Percentiles rank a stretch among this genome's conserved stretches.
These are phyloP conservation scores for Maudiozyma turicensis DNA, from an alignment of 805 yeast species.

Conservation along the genomic window DNA sequence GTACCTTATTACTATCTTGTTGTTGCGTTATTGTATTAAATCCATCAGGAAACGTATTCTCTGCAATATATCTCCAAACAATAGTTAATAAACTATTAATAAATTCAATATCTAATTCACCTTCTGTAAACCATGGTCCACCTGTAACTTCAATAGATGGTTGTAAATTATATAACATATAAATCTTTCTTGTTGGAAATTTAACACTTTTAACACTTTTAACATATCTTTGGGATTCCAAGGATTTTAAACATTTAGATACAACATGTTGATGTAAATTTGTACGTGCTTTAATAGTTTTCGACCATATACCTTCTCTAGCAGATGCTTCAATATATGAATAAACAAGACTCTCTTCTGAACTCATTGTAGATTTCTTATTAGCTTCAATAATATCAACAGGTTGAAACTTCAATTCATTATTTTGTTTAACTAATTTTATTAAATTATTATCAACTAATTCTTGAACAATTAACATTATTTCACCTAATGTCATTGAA, in stretches of 20 bases:
- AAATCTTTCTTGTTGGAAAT: slow-evolving; percentile 88
- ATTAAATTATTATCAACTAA: slow-evolving; percentile 49
- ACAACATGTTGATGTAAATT: slow-evolving; percentile 90
- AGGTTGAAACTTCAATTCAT: slow-evolving; percentile 64
- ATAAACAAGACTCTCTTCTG: slow-evolving; percentile 86
- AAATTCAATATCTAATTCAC: slow-evolving; percentile 89
- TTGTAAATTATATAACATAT: slow-evolving; percentile 87
- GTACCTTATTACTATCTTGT: slow-evolving; percentile 16
- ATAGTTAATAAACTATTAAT: slow-evolving; percentile 75
- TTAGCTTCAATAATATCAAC: slow-evolving; percentile 64
- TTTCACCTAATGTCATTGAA: slow-evolving; percentile 33
- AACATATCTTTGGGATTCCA: slow-evolving; percentile 74
- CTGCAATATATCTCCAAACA: slow-evolving; percentile 78
- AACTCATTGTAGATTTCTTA: slow-evolving; percentile 64
- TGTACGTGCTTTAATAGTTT: slow-evolving; percentile 78
- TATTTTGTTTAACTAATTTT: slow-evolving; percentile 59
- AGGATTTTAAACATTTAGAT: slow-evolving; percentile 63
- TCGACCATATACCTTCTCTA: slow-evolving; percentile 94
- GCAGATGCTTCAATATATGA: slow-evolving; percentile 87
- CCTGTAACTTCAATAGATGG: slow-evolving; percentile 96
- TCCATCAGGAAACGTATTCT: slow-evolving; percentile 66
- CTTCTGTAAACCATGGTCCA: slow-evolving; percentile 98
- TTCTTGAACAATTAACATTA: slow-evolving; percentile 43
- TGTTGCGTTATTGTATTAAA: slow-evolving; percentile 29
- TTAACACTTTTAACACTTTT: slow-evolving; percentile 87